Evolutionary conservation across 2,329 filamentous ascomycete species (phyloP), one percentile per base, ranked within the genome.

Genomic region (Phialocephala sp.): DNA sequence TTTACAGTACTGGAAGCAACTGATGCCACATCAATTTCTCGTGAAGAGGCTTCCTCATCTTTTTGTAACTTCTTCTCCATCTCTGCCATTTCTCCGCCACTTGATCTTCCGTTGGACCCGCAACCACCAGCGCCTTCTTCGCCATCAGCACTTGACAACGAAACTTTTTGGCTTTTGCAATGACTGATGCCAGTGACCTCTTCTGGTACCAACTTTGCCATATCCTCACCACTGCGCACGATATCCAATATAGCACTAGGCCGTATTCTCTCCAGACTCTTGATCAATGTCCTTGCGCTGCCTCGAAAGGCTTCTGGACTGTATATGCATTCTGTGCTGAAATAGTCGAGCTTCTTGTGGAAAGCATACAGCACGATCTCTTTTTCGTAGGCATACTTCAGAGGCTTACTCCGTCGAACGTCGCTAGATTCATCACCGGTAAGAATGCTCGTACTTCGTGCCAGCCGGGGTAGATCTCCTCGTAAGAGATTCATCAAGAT

Each of bases 301-400:
- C 95, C 95, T 66, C 95, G 86, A 76, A 99, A 99, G 1, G 95
- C 95, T 79, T 99, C 95, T 0, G 95, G 95, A 62, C 93, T 97
- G 82, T 99, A 99, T 67, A 99, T 93, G 82, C 95, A 99, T 80
- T 99, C 95, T 0, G 95, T 99, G 74, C 90, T 97, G 80, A 99
- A 99, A 80, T 99, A 99, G 77, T 98, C 94, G 69, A 99, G 84
- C 78, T 94, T 94, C 79, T 95, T 97, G 82, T 99, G 93, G 76
- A 98, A 92, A 5, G 95, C 95, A 76, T 99, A 99, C 6, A 99
- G 84, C 20, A 99, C 95, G 71, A 99, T 99, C 77, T 99, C 95
- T 80, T 99, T 99, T 77, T 99, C 95, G 76, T 98, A 99, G 1
- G 94, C 94, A 77, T 98, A 99, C 78, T 99, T 98, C 55, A 99